phyloP scores from a whole-genome alignment of 2,329 filamentous ascomycete species.

The Aspergillus viridinutans region DNA sequence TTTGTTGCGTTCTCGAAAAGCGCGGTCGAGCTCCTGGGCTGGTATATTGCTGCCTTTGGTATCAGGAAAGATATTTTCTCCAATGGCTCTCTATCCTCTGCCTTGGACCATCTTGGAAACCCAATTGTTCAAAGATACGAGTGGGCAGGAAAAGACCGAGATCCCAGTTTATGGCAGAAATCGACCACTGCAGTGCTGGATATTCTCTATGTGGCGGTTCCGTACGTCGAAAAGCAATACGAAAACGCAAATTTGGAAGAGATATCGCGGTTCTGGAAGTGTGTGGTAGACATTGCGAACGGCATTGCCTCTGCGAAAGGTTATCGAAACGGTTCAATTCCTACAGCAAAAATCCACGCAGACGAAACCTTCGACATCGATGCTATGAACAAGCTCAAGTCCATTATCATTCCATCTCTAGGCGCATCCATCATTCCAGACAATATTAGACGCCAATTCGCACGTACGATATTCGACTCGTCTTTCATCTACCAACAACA shows the following conservation, averaged over 20 bases:
- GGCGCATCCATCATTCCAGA: conserved; percentile 64
- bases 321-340: conserved; percentile 39
- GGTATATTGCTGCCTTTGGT: conserved; percentile 38
- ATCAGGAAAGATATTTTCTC: conserved; percentile 64
- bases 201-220: conserved; percentile 63
- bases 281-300: conserved; percentile 60
- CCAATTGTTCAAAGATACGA: conserved; percentile 77
- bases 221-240: conserved; percentile 51
- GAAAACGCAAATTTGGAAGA: conserved; percentile 28
- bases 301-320: conserved; percentile 67
- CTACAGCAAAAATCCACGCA: conserved; percentile 47
- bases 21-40: conserved; percentile 64
- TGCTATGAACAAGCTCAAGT: conserved; percentile 63
- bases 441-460: conserved; percentile 63
- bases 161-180: conserved; percentile 70
- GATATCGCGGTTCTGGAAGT: conserved; percentile 63
- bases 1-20: conserved; percentile 87
- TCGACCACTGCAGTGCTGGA: conserved; percentile 68
- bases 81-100: conserved; percentile 61
- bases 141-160: conserved; percentile 68
- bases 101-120: conserved; percentile 62
- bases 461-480: conserved; percentile 71
- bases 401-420: conserved; percentile 68
- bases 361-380: conserved; percentile 81
- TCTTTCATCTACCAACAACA: conserved; percentile 76